Conservation (phyloP, 148 eudicot genomes). For the Nepenthes gracilis region DNA sequence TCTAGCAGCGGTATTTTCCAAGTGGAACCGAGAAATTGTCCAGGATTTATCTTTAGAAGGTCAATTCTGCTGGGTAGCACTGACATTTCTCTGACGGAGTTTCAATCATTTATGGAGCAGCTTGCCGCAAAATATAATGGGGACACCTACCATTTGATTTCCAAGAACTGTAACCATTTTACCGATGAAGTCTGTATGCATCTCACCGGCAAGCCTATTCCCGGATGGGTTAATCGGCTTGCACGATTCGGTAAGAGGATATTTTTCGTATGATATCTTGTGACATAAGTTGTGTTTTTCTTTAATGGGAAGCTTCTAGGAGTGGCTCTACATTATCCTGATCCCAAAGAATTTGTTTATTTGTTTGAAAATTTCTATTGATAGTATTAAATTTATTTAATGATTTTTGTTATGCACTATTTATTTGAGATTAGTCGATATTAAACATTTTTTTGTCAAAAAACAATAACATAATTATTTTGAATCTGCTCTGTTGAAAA, state of each 20-base stretch:
- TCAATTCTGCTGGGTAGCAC: slow-evolving; percentile 73
- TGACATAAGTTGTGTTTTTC: background rate
- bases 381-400: too few relatives aligned
- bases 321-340: too few relatives aligned
- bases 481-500: too few relatives aligned
- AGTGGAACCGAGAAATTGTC: slow-evolving; percentile 87
- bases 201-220: slow-evolving; percentile 75
- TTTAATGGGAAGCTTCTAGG: too few relatives aligned
- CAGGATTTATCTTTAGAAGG: slow-evolving; percentile 73
- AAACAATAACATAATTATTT: too few relatives aligned
- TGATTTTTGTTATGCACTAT: too few relatives aligned
- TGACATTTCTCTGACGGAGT: slow-evolving; percentile 66
- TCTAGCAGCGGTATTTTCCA: slow-evolving; percentile 84
- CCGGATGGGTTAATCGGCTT: slow-evolving; percentile 93
- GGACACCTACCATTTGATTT: slow-evolving; percentile 78
- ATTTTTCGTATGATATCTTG: background rate
- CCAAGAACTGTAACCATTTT: slow-evolving; percentile 96
- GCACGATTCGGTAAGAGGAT: slow-evolving; percentile 61
- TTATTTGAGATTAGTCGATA: too few relatives aligned
- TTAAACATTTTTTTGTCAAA: too few relatives aligned
- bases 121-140: slow-evolving; percentile 74
- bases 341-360: too few relatives aligned
- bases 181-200: slow-evolving; percentile 65
- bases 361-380: too few relatives aligned
- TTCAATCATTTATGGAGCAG: slow-evolving; percentile 68